Evolutionary conservation across 1,284 basidiomycete species (phyloP).

Genomic region (Cystobasidiaceae sp.): DNA sequence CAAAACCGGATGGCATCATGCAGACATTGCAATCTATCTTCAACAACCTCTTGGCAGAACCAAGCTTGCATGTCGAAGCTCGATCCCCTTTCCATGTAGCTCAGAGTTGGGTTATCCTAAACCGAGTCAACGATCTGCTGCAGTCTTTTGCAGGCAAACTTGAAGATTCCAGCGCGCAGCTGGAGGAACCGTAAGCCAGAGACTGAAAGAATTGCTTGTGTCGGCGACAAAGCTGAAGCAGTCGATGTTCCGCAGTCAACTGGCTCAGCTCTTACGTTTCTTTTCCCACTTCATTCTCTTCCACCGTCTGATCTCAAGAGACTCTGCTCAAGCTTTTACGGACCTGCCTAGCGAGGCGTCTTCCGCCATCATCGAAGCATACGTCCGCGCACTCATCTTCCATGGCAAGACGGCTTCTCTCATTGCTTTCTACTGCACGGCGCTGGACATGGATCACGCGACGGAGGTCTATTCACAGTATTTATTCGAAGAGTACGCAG

Average conservation of each 20-base stretch:
- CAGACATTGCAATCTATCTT: conserved; percentile 34
- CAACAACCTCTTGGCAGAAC: conserved; percentile 24
- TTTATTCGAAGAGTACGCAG: conserved; percentile 55
- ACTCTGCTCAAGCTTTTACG: conserved; percentile 53
- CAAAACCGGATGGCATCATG: not conserved
- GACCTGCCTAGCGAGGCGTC: conserved; percentile 56
- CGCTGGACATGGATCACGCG: conserved; percentile 77
- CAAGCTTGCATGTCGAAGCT: conserved; percentile 51
- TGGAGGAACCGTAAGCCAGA: conserved; percentile 58
- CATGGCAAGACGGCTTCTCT: conserved; percentile 58
- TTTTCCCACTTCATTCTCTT: conserved; percentile 93
- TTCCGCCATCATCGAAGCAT: conserved; percentile 79
- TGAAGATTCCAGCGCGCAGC: conserved; percentile 47
- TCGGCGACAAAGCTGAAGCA: not conserved
- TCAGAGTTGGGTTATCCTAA: conserved; percentile 78
- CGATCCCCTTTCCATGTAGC: conserved; percentile 79
- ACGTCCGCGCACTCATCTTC: conserved; percentile 80
- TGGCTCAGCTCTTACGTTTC: conserved; percentile 62
- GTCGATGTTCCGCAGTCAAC: conserved; percentile 35
- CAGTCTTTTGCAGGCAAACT: conserved; percentile 66
- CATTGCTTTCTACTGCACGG: conserved; percentile 89
- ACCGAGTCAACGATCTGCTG: conserved; percentile 62
- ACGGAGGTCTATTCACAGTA: conserved; percentile 89
- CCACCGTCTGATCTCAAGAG: conserved; percentile 71
- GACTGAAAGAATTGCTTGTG: not conserved